Evolutionary conservation across 2,329 filamentous ascomycete species (phyloP).

Genomic region (Arachnopeziza araneosa): DNA sequence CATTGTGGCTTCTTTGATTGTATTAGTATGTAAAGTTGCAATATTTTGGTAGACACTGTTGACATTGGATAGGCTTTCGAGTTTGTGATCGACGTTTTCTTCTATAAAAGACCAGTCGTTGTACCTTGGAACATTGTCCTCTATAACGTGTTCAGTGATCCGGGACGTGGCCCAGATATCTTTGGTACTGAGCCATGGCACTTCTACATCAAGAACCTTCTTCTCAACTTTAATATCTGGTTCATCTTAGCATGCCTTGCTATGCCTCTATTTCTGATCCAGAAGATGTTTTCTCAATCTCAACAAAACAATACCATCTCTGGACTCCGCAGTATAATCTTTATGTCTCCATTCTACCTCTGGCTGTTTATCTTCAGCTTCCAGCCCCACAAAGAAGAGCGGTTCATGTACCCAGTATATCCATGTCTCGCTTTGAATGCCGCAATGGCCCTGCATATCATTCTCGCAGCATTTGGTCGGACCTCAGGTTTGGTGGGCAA

Average conservation of each 20-base stretch:
- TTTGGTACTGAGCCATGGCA: slow-evolving; percentile 97
- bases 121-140: slow-evolving; percentile 90
- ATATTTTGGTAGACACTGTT: neutral
- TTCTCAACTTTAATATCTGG: slow-evolving; percentile 95
- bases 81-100: slow-evolving; percentile 69
- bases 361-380: slow-evolving; percentile 89
- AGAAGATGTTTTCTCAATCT: slow-evolving; percentile 60
- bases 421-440: slow-evolving; percentile 87
- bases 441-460: slow-evolving; percentile 74
- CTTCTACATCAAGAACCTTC: slow-evolving; percentile 88
- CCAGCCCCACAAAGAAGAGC: slow-evolving; percentile 95
- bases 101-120: slow-evolving; percentile 72
- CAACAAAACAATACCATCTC: slow-evolving; percentile 57
- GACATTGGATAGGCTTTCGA: slow-evolving; percentile 54
- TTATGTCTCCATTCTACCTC: slow-evolving; percentile 83
- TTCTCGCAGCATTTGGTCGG: slow-evolving; percentile 70
- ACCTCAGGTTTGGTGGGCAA: slow-evolving; percentile 62
- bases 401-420: slow-evolving; percentile 98
- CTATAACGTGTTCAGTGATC: slow-evolving; percentile 87
- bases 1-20: slow-evolving; percentile 37
- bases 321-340: slow-evolving; percentile 68
- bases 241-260: slow-evolving; percentile 72
- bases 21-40: slow-evolving; percentile 23
- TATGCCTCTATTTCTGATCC: slow-evolving; percentile 68
- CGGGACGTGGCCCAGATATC: slow-evolving; percentile 75